These are phyloP conservation scores for Microsporum ferrugineum DNA, from an alignment of 2,329 filamentous ascomycete genomes.

Conservation along the genomic window DNA sequence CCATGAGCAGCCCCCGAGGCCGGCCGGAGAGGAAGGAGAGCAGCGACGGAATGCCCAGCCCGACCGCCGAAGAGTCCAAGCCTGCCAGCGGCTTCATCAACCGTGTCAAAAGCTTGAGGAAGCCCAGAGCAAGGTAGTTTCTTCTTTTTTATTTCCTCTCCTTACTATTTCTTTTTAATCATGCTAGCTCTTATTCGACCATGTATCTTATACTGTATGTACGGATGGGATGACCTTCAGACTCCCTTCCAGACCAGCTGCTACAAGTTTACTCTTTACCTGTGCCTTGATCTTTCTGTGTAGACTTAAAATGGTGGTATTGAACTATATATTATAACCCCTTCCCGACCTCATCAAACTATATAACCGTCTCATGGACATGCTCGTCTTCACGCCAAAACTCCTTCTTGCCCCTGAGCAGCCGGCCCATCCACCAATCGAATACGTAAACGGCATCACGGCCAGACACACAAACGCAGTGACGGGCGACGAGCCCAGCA, in stretches of 20 bases:
- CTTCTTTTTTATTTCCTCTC: neutral
- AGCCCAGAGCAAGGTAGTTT: conserved; percentile 10
- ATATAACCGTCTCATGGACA: no score
- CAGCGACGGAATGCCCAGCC: conserved; percentile 15
- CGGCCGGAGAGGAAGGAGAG: conserved; percentile 36
- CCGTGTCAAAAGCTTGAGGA: conserved; percentile 16
- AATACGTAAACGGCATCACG: conserved; percentile 84
- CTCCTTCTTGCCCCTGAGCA: conserved; percentile 55
- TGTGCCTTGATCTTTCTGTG: no score
- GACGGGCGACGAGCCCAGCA: conserved; percentile 68
- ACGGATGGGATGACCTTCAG: neutral
- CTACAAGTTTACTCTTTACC: no score
- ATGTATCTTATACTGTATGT: neutral
- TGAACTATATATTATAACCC: no score
- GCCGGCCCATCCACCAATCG: conserved; percentile 66
- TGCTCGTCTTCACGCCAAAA: conserved; percentile 50
- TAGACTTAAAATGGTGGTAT: no score
- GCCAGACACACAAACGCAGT: conserved; percentile 80
- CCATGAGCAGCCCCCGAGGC: conserved; percentile 50
- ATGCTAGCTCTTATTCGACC: neutral
- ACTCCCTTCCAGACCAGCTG: no score
- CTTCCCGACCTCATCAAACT: neutral
- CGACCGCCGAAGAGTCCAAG: conserved; percentile 7
- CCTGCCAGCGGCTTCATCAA: conserved; percentile 13
- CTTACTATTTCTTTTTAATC: neutral